Percentiles rank a stretch among this genome's conserved stretches.
These are phyloP conservation scores for Endotrypanum monterogeii DNA, from an alignment of 208 protist species.

Conservation along the genomic window DNA sequence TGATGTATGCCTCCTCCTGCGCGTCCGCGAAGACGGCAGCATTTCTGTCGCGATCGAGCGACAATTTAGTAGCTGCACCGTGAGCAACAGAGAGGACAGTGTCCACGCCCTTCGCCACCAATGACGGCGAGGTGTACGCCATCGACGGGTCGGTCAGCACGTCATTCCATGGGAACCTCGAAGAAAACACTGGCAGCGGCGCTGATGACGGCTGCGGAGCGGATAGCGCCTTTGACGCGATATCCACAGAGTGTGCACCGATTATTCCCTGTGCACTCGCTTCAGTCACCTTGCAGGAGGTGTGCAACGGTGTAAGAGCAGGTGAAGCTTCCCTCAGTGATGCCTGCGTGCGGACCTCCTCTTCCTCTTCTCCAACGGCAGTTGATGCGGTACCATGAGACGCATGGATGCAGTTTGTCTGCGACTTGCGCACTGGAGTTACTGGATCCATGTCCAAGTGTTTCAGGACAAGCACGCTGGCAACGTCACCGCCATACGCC, in stretches of 20 bases:
- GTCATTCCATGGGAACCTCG: constrained; percentile 28
- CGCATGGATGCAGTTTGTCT: neutral
- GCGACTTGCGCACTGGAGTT: neutral
- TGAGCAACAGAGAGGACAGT: neutral
- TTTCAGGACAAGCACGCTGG: constrained; percentile 25
- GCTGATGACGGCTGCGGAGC: neutral
- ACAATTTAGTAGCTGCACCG: too few species aligned
- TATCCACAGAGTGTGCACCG: neutral
- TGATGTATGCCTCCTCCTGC: neutral
- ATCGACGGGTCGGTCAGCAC: constrained; percentile 23
- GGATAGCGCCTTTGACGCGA: neutral
- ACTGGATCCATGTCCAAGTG: constrained; percentile 10
- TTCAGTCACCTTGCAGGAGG: neutral
- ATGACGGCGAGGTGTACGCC: constrained; percentile 8
- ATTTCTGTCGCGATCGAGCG: too few species aligned
- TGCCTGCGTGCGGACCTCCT: neutral
- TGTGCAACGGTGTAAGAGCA: neutral
- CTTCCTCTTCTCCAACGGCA: neutral
- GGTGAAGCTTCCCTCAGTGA: neutral
- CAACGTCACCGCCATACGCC: constrained; percentile 27
- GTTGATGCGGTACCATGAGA: neutral
- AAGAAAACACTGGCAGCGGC: constrained; percentile 24
- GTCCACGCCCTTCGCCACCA: neutral
- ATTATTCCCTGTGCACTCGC: constrained; percentile 1
- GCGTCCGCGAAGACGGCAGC: neutral